Conservation (phyloP, 306 rosid genomes). For the Vigna trinervia region DNA sequence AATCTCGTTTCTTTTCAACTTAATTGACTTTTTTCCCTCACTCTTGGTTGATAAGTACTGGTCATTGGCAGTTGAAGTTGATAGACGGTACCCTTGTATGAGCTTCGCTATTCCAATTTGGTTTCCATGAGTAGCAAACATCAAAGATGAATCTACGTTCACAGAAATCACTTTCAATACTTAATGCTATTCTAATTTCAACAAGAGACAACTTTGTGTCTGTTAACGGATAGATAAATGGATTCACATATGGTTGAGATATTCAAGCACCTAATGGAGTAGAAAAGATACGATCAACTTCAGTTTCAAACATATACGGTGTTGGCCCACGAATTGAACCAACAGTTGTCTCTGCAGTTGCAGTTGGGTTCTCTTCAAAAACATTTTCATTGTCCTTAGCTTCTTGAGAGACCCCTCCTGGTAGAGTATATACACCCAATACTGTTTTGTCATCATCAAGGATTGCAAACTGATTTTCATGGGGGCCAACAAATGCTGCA, state of each 20-base stretch:
- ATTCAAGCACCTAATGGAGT: constrained; percentile 79
- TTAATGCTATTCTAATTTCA: constrained; percentile 32
- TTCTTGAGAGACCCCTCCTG: constrained; percentile 75
- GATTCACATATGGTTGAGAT: background rate
- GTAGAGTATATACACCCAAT: constrained; percentile 73
- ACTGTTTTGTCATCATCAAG: constrained; percentile 95
- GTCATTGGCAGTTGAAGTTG: constrained; percentile 73
- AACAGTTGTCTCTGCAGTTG: constrained; percentile 55
- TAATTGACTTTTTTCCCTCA: constrained; percentile 85
- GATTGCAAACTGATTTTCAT: constrained; percentile 86
- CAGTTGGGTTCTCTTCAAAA: constrained; percentile 65
- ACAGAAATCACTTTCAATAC: constrained; percentile 49
- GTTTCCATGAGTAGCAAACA: constrained; percentile 90
- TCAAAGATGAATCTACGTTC: constrained; percentile 84
- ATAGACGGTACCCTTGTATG: constrained; percentile 80
- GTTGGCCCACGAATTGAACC: constrained; percentile 71
- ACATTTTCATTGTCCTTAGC: constrained; percentile 64
- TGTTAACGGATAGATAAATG: constrained; percentile 7
- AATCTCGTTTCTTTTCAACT: constrained; percentile 82
- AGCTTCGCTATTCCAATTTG: constrained; percentile 91
- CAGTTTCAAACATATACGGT: constrained; percentile 84
- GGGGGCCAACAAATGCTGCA: constrained; percentile 92
- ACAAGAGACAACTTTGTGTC: background rate
- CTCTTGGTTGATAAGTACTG: constrained; percentile 70
- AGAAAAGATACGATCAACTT: constrained; percentile 87